Evolutionary conservation across 106 monocot genomes (phyloP).

Genomic region (Cymbidium sinense): DNA sequence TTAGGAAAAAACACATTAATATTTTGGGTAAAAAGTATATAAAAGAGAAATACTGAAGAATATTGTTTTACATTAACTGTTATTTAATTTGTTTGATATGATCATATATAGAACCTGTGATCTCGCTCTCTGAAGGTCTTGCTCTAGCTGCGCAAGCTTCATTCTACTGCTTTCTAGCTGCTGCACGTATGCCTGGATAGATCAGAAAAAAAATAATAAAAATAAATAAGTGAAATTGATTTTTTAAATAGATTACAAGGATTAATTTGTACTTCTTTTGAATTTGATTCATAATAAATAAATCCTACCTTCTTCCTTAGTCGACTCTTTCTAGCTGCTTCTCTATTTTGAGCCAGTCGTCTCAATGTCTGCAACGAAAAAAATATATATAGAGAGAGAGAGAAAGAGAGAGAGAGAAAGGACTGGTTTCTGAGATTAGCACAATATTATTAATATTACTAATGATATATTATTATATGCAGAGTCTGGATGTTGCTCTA

Average conservation of each 20-base stretch:
- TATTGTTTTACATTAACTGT: neutral
- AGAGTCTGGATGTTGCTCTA: too few species aligned
- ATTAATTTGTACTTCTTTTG: neutral
- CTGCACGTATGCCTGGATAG: slow-evolving; percentile 63
- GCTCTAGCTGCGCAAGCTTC: slow-evolving; percentile 58
- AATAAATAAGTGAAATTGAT: neutral
- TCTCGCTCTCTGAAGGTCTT: slow-evolving; percentile 62
- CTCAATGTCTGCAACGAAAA: slow-evolving; percentile 36
- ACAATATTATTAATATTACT: too few species aligned
- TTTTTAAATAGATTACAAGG: neutral
- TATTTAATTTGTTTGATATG: neutral
- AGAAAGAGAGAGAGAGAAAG: too few species aligned
- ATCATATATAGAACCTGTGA: slow-evolving; percentile 59
- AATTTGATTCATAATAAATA: neutral
- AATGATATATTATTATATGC: too few species aligned
- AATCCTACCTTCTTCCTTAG: slow-evolving; percentile 59
- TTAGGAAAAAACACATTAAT: neutral
- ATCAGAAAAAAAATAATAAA: neutral
- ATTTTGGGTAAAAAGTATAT: too few species aligned
- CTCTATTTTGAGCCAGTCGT: slow-evolving; percentile 72
- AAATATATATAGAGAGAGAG: neutral
- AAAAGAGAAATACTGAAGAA: neutral
- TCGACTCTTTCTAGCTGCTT: slow-evolving; percentile 75
- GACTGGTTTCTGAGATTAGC: too few species aligned
- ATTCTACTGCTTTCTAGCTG: slow-evolving; percentile 65